These are phyloP conservation scores for Yamadazyma pseudoaaseri DNA, from an alignment of 1,139 yeast species.

Conservation along the genomic window DNA sequence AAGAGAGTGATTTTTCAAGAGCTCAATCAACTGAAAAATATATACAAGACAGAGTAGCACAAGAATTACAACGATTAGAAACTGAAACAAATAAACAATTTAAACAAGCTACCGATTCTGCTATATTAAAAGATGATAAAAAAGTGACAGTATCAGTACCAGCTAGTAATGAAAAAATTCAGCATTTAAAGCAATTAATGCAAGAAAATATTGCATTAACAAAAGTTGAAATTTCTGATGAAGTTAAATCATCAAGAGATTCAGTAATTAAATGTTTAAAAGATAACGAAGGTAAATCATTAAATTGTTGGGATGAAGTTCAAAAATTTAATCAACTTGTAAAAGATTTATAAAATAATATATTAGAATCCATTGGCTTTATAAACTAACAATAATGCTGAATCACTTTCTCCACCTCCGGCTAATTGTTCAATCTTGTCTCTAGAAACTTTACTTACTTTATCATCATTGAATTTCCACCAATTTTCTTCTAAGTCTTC, in stretches of 20 bases:
- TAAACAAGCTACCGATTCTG: constrained; percentile 47
- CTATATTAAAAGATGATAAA: constrained; percentile 33
- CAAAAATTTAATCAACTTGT: constrained; percentile 63
- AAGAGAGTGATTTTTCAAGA: constrained; percentile 81
- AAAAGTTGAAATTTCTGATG: constrained; percentile 31
- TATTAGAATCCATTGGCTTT: constrained; percentile 63
- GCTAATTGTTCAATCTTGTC: constrained; percentile 82
- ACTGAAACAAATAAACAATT: constrained; percentile 57
- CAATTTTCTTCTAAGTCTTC: constrained; percentile 67
- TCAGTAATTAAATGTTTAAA: constrained; percentile 64
- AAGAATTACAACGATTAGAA: constrained; percentile 63
- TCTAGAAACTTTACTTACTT: constrained; percentile 71
- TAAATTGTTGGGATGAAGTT: constrained; percentile 88
- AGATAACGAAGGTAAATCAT: constrained; percentile 67
- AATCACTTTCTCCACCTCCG: constrained; percentile 98
- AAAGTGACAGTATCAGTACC: constrained; percentile 30
- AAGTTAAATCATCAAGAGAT: constrained; percentile 47
- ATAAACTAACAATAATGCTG: constrained; percentile 86
- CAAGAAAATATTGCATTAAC: constrained; percentile 48
- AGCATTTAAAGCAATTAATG: constrained; percentile 46
- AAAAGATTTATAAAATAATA: constrained; percentile 20
- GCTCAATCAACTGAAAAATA: constrained; percentile 75
- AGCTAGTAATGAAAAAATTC: constrained; percentile 37
- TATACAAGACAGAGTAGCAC: constrained; percentile 73
- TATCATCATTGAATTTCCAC: constrained; percentile 96